Conservation (phyloP, 805 yeast genomes). For the Starmerella bacillaris region DNA sequence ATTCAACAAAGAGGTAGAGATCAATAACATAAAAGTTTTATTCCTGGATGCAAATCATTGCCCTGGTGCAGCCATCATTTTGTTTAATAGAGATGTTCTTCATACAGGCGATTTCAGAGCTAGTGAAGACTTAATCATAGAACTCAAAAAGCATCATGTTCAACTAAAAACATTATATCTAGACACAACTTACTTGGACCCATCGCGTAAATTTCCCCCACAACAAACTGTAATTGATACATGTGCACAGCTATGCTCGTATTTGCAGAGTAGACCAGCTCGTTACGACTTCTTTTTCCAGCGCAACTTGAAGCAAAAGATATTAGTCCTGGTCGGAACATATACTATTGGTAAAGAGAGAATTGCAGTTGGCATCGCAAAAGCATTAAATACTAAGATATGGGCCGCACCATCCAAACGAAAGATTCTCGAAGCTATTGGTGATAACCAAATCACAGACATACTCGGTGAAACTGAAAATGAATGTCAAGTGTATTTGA, state of each 20-base stretch:
- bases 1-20: conserved; percentile 22
- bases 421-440: conserved; percentile 30
- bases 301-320: conserved; percentile 21
- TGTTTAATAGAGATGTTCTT: conserved; percentile 38
- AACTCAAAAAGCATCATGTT: conserved; percentile 4
- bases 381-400: conserved; percentile 21
- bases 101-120: conserved; percentile 95
- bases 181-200: conserved; percentile 79
- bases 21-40: conserved; percentile 34
- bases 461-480: conserved; percentile 30
- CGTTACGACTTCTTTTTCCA: conserved; percentile 13
- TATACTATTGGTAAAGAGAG: conserved; percentile 88
- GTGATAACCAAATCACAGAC: conserved; percentile 26
- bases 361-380: conserved; percentile 39
- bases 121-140: conserved; percentile 30
- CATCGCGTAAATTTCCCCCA: conserved; percentile 56
- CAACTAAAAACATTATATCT: conserved; percentile 38
- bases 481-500: conserved; percentile 48
- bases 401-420: conserved; percentile 33
- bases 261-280: conserved; percentile 23
- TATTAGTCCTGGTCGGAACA: conserved; percentile 56
- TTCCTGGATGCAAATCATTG: conserved; percentile 83
- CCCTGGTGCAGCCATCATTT: conserved; percentile 79
- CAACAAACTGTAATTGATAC: conserved; percentile 50
- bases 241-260: conserved; percentile 36